Conservation (phyloP, 2,329 filamentous ascomycete species). For the Paecilomyces niveus region DNA sequence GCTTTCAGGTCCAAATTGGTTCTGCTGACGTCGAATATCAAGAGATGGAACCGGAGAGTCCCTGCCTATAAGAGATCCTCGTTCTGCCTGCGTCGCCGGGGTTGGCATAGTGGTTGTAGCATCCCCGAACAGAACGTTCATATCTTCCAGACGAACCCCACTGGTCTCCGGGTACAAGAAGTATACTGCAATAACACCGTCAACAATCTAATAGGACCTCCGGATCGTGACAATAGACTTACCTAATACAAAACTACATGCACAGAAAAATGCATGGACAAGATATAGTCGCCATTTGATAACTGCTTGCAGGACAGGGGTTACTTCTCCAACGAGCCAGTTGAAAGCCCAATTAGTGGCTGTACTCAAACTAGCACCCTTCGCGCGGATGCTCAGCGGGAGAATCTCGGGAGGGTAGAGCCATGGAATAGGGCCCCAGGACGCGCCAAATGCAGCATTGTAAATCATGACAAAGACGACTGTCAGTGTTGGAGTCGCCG, state of each 20-base stretch:
- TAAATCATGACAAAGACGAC: constrained; percentile 97
- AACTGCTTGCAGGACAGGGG: constrained; percentile 81
- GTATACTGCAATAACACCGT: constrained; percentile 57
- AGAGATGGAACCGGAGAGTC: constrained; percentile 75
- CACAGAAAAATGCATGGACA: constrained; percentile 94
- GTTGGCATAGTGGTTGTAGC: constrained; percentile 77
- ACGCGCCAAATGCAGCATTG: constrained; percentile 92
- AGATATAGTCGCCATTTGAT: constrained; percentile 94
- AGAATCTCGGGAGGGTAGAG: constrained; percentile 98
- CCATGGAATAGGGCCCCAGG: constrained; percentile 98
- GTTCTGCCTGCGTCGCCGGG: constrained; percentile 68
- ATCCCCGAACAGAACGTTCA: constrained; percentile 92
- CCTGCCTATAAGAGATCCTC: constrained; percentile 70
- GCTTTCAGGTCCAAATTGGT: constrained; percentile 51
- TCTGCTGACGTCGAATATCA: constrained; percentile 52
- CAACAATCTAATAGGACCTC: background rate
- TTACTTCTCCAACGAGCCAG: constrained; percentile 93
- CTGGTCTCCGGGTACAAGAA: constrained; percentile 97
- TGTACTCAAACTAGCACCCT: constrained; percentile 92
- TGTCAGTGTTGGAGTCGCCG: constrained; percentile 69
- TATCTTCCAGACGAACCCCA: constrained; percentile 90
- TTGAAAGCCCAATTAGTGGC: constrained; percentile 98
- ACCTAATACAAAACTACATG: constrained; percentile 92
- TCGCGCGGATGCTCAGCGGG: constrained; percentile 90
- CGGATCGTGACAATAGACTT: constrained; percentile 36